phyloP scores from a whole-genome alignment of 129 eudicot species.

The Tanacetum coccineum region DNA sequence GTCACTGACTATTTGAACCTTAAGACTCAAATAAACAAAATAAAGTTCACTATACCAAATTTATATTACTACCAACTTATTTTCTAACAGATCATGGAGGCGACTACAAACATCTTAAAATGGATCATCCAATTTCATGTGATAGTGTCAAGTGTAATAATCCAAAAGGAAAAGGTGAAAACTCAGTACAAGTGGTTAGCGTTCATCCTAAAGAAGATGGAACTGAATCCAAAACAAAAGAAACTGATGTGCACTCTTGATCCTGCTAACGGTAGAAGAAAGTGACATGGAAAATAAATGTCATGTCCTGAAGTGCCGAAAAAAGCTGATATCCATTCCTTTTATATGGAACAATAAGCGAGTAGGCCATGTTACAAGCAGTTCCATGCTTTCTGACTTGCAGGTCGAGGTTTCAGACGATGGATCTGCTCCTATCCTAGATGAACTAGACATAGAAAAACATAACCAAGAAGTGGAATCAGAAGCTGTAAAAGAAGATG shows the following conservation, averaged over 20 bases:
- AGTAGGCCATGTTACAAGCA: slow-evolving; percentile 34
- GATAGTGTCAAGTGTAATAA: slow-evolving; percentile 19
- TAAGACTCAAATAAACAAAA: too few species aligned
- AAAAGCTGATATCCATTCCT: slow-evolving; percentile 31
- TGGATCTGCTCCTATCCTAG: slow-evolving; percentile 40
- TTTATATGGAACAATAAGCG: slow-evolving; percentile 27
- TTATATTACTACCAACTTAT: too few species aligned
- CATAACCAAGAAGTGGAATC: slow-evolving; percentile 23
- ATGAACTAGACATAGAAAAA: slow-evolving; percentile 35
- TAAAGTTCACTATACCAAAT: too few species aligned
- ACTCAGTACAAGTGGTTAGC: slow-evolving; percentile 12
- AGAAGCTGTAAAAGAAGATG: neutral
- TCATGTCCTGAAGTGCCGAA: slow-evolving; percentile 24
- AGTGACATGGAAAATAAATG: slow-evolving; percentile 8
- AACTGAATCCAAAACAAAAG: slow-evolving; percentile 24
- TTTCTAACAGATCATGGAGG: slow-evolving; percentile 23
- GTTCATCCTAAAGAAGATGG: slow-evolving; percentile 2
- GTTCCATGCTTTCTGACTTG: slow-evolving; percentile 81
- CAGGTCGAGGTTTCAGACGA: slow-evolving; percentile 84
- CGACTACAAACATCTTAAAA: slow-evolving; percentile 14
- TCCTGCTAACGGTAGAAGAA: slow-evolving; percentile 14
- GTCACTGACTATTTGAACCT: too few species aligned
- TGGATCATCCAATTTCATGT: slow-evolving; percentile 22
- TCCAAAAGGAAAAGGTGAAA: slow-evolving; percentile 21
- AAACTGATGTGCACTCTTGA: slow-evolving; percentile 16